Evolutionary conservation across 768 basidiomycete species (phyloP), one percentile per base, ranked within the genome.

Genomic region (Leccinum boreale): DNA sequence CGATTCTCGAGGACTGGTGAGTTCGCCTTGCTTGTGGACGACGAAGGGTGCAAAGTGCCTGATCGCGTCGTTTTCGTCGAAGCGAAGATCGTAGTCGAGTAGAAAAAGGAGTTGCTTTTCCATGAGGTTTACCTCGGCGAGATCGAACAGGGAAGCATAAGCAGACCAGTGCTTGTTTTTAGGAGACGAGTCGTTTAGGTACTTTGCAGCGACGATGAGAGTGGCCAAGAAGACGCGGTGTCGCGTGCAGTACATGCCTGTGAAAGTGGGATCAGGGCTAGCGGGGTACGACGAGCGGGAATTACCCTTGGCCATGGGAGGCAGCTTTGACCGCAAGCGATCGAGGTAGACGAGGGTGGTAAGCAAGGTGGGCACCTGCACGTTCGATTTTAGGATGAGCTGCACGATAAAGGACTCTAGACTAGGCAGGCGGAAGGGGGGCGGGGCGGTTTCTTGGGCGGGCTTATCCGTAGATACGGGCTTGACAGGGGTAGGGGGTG

Each of bases 221-320:
- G 91, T 88, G 23, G 96, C 96, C 64, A 99, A 83, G 75, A 99
- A 98, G 53, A 99, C 89, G 50, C 96, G 87, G 69, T 98, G 96
- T 35, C 93, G 85, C 21, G 96, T 96, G 73, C 94, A 97, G 23
- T 89, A 83, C 79, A 94, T 86, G 50, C 94, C 81, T 79, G 58
- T 45, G 5, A 24, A 57, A 47, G 55, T 35, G 53, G 52, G 12
- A 44, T 59, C 51, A 71, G 56, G 57, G 17, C 9, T 15, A 17
- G 59, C 48, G 42, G 36, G 51, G 4, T 55, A 57, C 1, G 55
- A 52, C 6, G 19, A 28, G 49, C 42, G 21, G 23, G 54, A 77
- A 81, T 65, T 57, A 92, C 94, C 94, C 80, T 90, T 92, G 21
- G 92, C 89, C 74, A 90, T 83, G 28, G 81, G 75, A 4, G 94